Evolutionary conservation across 176 grass and related monocot species (phyloP).

Genomic region (Ensete glaucum): DNA sequence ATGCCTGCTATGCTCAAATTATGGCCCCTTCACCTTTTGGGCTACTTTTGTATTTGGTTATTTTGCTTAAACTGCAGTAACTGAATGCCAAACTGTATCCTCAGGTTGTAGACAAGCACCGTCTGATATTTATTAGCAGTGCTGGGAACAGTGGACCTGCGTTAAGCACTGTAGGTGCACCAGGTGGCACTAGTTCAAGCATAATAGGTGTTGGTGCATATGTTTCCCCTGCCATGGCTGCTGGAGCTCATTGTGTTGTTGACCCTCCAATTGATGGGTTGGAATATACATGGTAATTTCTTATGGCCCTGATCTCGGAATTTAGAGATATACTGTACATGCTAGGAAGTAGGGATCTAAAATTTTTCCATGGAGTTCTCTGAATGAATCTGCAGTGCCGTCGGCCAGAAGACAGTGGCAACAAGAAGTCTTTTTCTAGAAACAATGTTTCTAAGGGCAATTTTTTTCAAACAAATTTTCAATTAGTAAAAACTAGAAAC

Average conservation of each 20-base stretch:
- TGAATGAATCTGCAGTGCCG: too few species aligned
- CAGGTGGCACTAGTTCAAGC: constrained; percentile 89
- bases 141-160: constrained; percentile 87
- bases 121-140: constrained; percentile 87
- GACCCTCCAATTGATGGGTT: constrained; percentile 74
- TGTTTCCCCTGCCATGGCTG: constrained; percentile 96
- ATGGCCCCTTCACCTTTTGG: constrained; percentile 9
- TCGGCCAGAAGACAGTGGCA: too few species aligned
- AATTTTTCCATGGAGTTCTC: background rate
- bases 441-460: too few species aligned
- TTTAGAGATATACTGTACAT: background rate
- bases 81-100: constrained; percentile 23
- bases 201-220: constrained; percentile 98
- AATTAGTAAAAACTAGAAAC: too few species aligned
- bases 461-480: too few species aligned
- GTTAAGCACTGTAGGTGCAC: constrained; percentile 89
- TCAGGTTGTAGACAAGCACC: constrained; percentile 89
- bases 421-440: too few species aligned
- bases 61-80: constrained; percentile 10
- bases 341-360: background rate
- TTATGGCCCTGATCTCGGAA: background rate
- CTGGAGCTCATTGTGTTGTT: constrained; percentile 88
- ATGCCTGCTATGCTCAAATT: background rate
- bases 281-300: constrained; percentile 90
- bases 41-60: constrained; percentile 6